These are phyloP conservation scores for Candida vaughaniae DNA, from an alignment of 805 yeast species.

Conservation along the genomic window DNA sequence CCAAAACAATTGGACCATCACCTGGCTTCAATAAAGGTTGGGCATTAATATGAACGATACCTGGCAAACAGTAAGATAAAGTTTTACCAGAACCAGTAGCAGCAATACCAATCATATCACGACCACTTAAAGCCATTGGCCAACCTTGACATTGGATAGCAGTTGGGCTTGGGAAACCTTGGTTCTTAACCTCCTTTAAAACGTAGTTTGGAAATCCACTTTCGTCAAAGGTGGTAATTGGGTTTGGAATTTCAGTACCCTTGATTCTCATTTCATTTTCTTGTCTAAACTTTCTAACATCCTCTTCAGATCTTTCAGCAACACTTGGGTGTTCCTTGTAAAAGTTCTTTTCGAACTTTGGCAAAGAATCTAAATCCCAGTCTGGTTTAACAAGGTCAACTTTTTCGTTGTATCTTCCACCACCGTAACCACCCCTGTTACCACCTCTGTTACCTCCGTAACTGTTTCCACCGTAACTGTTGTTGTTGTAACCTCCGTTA, in stretches of 20 bases:
- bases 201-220: constrained; percentile 98
- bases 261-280: constrained; percentile 80
- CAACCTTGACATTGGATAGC: constrained; percentile 99
- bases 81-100: constrained; percentile 99
- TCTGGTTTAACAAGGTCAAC: constrained; percentile 65
- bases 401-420: constrained; percentile 40
- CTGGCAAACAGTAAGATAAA: constrained; percentile 92
- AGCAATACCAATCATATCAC: constrained; percentile 99
- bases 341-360: constrained; percentile 92
- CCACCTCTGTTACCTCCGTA: constrained; percentile 36
- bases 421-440: constrained; percentile 38
- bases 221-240: constrained; percentile 89
- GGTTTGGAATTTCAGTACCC: constrained; percentile 90
- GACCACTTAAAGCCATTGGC: constrained; percentile 99
- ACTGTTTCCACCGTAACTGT: constrained; percentile 26
- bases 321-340: constrained; percentile 84
- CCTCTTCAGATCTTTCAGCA: constrained; percentile 68
- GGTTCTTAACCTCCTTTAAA: constrained; percentile 79
- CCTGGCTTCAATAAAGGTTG: constrained; percentile 92
- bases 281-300: constrained; percentile 72
- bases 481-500: constrained; percentile 30
- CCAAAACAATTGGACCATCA: constrained; percentile 96
- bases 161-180: constrained; percentile 93
- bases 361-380: constrained; percentile 76
- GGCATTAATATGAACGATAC: constrained; percentile 96